These are phyloP conservation scores for Aaosphaeria pasadenensis DNA, from an alignment of 2,329 filamentous ascomycete species.

Conservation along the genomic window DNA sequence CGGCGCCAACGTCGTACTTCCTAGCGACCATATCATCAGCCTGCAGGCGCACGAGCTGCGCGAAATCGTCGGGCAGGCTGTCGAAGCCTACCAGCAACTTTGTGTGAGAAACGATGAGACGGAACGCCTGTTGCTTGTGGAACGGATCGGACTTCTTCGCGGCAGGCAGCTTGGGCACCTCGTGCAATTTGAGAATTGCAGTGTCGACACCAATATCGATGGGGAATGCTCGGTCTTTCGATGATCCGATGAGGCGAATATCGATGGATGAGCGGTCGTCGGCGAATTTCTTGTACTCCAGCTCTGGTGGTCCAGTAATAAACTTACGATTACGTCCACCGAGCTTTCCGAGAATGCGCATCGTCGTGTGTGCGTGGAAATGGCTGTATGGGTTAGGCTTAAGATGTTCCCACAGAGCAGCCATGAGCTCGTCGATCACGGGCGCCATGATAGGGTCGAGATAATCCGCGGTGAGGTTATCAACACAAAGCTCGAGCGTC, in stretches of 20 bases:
- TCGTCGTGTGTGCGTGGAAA: conserved; percentile 95
- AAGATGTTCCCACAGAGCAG: conserved; percentile 91
- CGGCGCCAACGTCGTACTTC: conserved; percentile 68
- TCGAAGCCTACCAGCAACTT: conserved; percentile 90
- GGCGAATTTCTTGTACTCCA: conserved; percentile 78
- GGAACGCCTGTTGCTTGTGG: conserved; percentile 91
- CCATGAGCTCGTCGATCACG: conserved; percentile 98
- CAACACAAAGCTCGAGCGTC: conserved; percentile 93
- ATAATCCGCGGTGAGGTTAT: conserved; percentile 97
- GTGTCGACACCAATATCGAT: conserved; percentile 82
- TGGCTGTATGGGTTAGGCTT: conserved; percentile 93
- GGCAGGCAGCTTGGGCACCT: conserved; percentile 63
- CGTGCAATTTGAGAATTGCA: conserved; percentile 83
- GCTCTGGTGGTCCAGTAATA: conserved; percentile 81
- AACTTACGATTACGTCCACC: conserved; percentile 95
- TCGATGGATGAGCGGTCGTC: conserved; percentile 89
- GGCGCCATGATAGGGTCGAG: conserved; percentile 98
- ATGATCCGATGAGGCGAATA: conserved; percentile 82
- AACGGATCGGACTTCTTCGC: conserved; percentile 71
- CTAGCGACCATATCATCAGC: conserved; percentile 77
- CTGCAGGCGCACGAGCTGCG: conserved; percentile 79
- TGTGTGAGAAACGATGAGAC: conserved; percentile 81
- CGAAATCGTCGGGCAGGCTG: conserved; percentile 83
- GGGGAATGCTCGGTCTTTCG: conserved; percentile 84
- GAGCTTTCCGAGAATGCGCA: conserved; percentile 94